Evolutionary conservation across 2,329 filamentous ascomycete species (phyloP).

Genomic region (Zymoseptoria crescenta): DNA sequence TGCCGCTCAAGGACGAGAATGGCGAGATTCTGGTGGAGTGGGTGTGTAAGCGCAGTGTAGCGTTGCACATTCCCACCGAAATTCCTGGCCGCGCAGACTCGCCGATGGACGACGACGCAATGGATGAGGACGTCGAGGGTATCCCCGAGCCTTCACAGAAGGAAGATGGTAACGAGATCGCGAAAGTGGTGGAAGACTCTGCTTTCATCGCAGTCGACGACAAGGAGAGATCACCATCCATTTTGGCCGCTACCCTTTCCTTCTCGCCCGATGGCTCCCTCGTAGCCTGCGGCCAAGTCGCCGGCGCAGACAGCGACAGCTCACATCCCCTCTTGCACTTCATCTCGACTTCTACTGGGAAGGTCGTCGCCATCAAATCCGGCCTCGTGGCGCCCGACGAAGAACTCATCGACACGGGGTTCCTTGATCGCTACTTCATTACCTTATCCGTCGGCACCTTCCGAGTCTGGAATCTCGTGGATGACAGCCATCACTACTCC

Average conservation of each 20-base stretch:
- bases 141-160: background rate
- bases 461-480: slow-evolving; percentile 75
- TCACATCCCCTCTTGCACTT: slow-evolving; percentile 58
- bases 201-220: background rate
- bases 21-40: slow-evolving; percentile 62
- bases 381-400: slow-evolving; percentile 35
- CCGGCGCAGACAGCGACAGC: slow-evolving; percentile 37
- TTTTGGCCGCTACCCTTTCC: slow-evolving; percentile 54
- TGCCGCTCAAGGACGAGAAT: slow-evolving; percentile 52
- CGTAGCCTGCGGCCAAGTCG: slow-evolving; percentile 53
- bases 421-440: slow-evolving; percentile 67
- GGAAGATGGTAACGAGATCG: background rate
- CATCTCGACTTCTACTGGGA: slow-evolving; percentile 63
- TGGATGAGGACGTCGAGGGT: slow-evolving; percentile 30
- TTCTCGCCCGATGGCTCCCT: slow-evolving; percentile 82
- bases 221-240: slow-evolving; percentile 1
- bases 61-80: slow-evolving; percentile 31
- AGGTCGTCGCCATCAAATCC: slow-evolving; percentile 58
- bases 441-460: slow-evolving; percentile 65
- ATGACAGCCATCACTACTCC: slow-evolving; percentile 63
- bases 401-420: slow-evolving; percentile 53
- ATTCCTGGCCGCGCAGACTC: slow-evolving; percentile 22
- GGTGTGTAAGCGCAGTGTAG: slow-evolving; percentile 55
- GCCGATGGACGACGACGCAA: slow-evolving; percentile 27
- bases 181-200: background rate